Percentiles rank a stretch among this genome's conserved stretches.
These are phyloP conservation scores for Sextonia rubra DNA, from an alignment of 164 flowering plant genomes.

Conservation along the genomic window DNA sequence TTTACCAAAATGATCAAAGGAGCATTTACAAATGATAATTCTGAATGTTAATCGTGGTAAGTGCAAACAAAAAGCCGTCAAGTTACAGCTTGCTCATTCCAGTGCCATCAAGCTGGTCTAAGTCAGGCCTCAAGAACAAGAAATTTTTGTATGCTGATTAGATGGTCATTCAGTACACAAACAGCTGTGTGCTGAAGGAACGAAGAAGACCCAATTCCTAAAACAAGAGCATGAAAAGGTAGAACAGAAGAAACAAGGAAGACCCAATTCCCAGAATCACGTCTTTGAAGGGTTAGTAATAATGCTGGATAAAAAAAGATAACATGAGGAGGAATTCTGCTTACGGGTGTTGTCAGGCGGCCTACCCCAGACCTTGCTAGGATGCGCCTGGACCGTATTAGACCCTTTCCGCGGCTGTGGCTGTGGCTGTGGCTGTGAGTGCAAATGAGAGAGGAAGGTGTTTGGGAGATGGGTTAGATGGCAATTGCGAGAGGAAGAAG, in stretches of 20 bases:
- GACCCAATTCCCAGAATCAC: too few relatives aligned
- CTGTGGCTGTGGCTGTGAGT: neutral
- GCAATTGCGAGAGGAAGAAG: slow-evolving; percentile 1
- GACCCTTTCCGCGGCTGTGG: neutral
- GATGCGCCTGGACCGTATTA: neutral
- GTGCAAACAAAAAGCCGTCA: too few relatives aligned
- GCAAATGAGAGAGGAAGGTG: neutral
- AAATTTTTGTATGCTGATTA: too few relatives aligned
- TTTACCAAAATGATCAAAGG: too few relatives aligned
- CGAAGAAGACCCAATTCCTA: neutral
- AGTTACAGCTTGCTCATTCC: too few relatives aligned
- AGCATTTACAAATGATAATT: too few relatives aligned
- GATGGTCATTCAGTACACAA: too few relatives aligned
- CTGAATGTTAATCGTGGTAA: too few relatives aligned
- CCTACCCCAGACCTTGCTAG: slow-evolving; percentile 6
- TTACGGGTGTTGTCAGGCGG: slow-evolving; percentile 1
- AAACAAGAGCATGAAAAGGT: neutral
- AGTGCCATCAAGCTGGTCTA: too few relatives aligned
- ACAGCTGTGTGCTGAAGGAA: neutral
- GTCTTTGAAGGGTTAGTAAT: neutral
- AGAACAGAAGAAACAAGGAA: neutral
- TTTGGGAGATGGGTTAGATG: neutral
- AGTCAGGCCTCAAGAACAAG: too few relatives aligned
- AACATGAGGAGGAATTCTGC: neutral
- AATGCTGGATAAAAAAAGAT: neutral